Percentiles rank a stretch among this genome's conserved stretches.
phyloP scores from a whole-genome alignment of 768 basidiomycete genomes.

The Lactarius pseudohatsudake region DNA sequence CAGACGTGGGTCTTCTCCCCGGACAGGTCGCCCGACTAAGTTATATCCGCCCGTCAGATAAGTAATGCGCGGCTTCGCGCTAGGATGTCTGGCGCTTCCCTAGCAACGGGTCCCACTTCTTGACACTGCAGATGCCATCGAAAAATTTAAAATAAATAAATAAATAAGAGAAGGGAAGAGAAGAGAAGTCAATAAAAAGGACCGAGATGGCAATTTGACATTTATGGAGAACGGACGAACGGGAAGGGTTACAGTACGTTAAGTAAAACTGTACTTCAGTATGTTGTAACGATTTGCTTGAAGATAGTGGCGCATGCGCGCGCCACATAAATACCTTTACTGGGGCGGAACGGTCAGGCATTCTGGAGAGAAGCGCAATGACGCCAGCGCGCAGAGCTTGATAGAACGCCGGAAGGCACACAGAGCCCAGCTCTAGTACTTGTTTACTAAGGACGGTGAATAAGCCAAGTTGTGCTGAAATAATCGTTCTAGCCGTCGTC shows the following conservation, averaged over 20 bases:
- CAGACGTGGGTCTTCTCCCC: slow-evolving; percentile 1
- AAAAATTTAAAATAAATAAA: neutral
- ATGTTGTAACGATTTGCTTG: neutral
- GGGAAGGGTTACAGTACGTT: neutral
- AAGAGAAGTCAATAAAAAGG: neutral
- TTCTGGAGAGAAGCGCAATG: slow-evolving; percentile 22
- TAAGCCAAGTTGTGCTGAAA: neutral
- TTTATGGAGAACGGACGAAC: neutral
- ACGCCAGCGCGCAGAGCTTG: slow-evolving; percentile 23
- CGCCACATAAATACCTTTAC: neutral
- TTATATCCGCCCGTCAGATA: slow-evolving; percentile 8
- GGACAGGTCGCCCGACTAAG: slow-evolving; percentile 6
- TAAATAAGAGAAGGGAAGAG: neutral
- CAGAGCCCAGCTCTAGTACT: neutral
- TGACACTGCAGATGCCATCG: neutral
- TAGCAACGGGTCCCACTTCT: neutral
- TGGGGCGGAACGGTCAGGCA: slow-evolving; percentile 4
- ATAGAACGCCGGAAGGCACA: slow-evolving; percentile 13
- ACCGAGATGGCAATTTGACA: neutral
- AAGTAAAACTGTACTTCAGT: neutral
- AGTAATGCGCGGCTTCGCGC: neutral
- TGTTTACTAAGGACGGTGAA: neutral
- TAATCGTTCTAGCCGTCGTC: neutral
- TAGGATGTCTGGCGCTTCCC: neutral
- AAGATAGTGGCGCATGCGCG: too few species aligned